Evolutionary conservation across 2,329 filamentous ascomycete species (phyloP).

Genomic region (Neonectria hederae): DNA sequence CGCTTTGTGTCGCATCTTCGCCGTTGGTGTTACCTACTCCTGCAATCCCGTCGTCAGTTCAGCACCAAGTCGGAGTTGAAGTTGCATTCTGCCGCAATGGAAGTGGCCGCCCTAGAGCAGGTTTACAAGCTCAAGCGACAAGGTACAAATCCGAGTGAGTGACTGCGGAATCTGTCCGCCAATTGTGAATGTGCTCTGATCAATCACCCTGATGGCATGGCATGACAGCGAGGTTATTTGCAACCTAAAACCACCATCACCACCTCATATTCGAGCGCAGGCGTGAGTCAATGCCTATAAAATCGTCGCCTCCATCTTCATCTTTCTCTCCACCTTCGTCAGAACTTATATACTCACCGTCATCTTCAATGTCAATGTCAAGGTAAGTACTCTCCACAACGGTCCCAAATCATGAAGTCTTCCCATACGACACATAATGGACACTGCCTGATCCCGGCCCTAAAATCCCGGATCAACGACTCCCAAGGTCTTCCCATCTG

Average conservation of each 20-base stretch:
- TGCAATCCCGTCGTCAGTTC: not conserved
- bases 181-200: not conserved
- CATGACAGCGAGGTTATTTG: not conserved
- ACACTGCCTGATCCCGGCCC: too few species aligned
- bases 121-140: not conserved
- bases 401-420: too few species aligned
- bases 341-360: too few species aligned
- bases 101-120: not conserved
- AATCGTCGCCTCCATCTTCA: not conserved
- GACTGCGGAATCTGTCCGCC: not conserved
- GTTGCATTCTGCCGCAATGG: not conserved
- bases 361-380: too few species aligned
- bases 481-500: not conserved
- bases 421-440: too few species aligned
- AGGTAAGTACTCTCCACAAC: slow-evolving; percentile 7
- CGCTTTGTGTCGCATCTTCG: slow-evolving; percentile 3
- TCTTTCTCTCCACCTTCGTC: slow-evolving; percentile 24
- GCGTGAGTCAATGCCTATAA: not conserved
- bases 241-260: not conserved
- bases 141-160: not conserved
- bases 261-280: not conserved
- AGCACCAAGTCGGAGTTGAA: not conserved
- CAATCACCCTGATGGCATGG: not conserved
- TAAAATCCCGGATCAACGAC: not conserved
- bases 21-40: not conserved